phyloP scores from a whole-genome alignment of 129 eudicot species.

The Escallonia rubra region DNA sequence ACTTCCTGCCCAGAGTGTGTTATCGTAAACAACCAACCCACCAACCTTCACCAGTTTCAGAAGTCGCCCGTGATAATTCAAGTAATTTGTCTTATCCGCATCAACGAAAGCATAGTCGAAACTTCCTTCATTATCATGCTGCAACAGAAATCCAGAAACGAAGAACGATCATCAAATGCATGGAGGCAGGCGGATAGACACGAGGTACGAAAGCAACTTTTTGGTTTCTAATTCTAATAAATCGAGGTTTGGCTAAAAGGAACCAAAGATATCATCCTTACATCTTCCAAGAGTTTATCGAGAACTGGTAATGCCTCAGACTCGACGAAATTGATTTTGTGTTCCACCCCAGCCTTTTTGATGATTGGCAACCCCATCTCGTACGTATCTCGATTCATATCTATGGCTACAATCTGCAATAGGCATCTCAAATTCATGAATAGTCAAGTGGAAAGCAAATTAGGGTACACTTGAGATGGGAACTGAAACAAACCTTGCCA shows the following conservation, averaged over 20 bases:
- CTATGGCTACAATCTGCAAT: constrained; percentile 23
- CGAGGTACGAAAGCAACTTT: background rate
- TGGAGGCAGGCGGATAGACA: background rate
- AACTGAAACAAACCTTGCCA: constrained; percentile 13
- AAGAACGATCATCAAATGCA: background rate
- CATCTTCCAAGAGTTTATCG: constrained; percentile 21
- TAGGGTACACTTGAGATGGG: background rate
- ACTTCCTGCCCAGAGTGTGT: constrained; percentile 50
- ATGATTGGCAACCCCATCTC: constrained; percentile 29
- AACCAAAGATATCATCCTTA: constrained; percentile 1
- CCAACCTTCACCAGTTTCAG: constrained; percentile 49
- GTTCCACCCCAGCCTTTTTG: constrained; percentile 24
- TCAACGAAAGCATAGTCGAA: constrained; percentile 67
- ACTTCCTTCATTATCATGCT: constrained; percentile 40
- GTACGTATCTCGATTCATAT: constrained; percentile 5
- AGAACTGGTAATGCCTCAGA: constrained; percentile 22
- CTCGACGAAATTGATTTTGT: constrained; percentile 23
- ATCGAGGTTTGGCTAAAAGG: background rate
- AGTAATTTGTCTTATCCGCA: constrained; percentile 52
- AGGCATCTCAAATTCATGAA: background rate
- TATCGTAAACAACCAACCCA: constrained; percentile 54
- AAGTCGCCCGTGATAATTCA: constrained; percentile 51
- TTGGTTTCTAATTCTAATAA: background rate
- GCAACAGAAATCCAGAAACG: background rate
- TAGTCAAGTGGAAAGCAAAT: background rate